Base-by-base conservation (phyloP, 495 filamentous ascomycete species). In the Trichoderma reesei region DNA sequence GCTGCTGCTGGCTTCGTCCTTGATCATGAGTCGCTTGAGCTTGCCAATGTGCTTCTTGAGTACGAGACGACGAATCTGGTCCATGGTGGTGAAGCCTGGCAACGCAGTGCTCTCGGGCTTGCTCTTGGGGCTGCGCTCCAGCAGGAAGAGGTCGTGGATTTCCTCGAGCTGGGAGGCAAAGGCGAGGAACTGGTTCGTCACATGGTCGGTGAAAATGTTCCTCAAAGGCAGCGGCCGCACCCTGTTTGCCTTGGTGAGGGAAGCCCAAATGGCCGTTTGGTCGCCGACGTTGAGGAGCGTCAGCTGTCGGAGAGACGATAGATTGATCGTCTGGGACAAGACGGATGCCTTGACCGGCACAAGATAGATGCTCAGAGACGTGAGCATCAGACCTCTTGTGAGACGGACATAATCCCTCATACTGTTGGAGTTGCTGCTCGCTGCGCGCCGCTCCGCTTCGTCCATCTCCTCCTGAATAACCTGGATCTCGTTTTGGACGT, bases 221-320 rank as follows among this genome's bases (percentile, higher is more conserved):
- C 77, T 73, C 14, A 88, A 72, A 6, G 77, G 72, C 39, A 86
- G 71, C 0, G 80, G 79, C 5, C 72, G 68, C 33, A 75, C 61
- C 62, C 75, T 78, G 67, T 86, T 83, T 64, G 83, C 72, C 60
- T 76, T 78, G 26, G 73, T 71, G 56, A 88, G 69, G 18, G 80
- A 66, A 13, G 73, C 69, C 85, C 85, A 88, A 65, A 87, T 79
- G 3, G 74, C 72, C 48, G 75, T 78, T 69, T 88, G 85, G 3
- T 77, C 68, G 1, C 85, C 85, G 33, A 86, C 83, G 61, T 85
- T 85, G 54, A 88, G 79, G 9, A 88, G 73, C 1, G 84, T 85
- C 18, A 88, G 68, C 39, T 73, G 75, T 63, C 75, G 78, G 4
- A 88, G 76, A 3, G 71, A 66, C 18, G 70, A 75, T 11, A 87